These are phyloP conservation scores for Lodderomyces elongisporus DNA, from an alignment of 1,139 yeast genomes.

Conservation along the genomic window DNA sequence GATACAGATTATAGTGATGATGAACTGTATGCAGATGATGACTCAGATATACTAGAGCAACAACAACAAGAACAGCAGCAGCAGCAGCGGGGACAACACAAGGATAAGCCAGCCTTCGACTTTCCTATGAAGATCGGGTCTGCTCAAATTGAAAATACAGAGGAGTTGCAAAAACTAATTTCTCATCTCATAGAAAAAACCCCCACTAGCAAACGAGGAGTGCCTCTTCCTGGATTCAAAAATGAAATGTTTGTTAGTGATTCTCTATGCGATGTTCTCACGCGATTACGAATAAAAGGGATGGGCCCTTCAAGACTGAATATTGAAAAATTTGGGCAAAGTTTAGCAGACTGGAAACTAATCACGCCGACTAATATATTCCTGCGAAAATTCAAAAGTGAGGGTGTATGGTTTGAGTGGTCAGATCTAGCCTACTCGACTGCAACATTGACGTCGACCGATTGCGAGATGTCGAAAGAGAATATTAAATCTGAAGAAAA, in stretches of 20 bases:
- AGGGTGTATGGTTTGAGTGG: conserved; percentile 49
- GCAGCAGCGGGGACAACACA: not conserved
- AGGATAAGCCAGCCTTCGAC: conserved; percentile 1
- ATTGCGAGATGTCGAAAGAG: conserved; percentile 10
- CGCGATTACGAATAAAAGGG: conserved; percentile 26
- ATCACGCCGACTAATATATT: conserved; percentile 32
- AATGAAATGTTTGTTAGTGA: conserved; percentile 40
- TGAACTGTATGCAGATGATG: not conserved
- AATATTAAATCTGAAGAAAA: not conserved
- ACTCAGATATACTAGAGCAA: conserved; percentile 1
- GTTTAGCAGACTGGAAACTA: conserved; percentile 32
- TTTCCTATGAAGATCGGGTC: conserved; percentile 37
- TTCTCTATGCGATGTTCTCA: conserved; percentile 29
- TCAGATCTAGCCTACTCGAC: conserved; percentile 25
- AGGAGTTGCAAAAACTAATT: conserved; percentile 22
- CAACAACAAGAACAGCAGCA: conserved; percentile 3
- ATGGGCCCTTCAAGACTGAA: conserved; percentile 36
- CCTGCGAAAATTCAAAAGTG: conserved; percentile 36
- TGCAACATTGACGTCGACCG: conserved; percentile 15
- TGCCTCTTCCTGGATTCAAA: conserved; percentile 40
- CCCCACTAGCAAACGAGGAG: conserved; percentile 27
- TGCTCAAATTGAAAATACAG: conserved; percentile 14
- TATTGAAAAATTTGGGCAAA: conserved; percentile 42
- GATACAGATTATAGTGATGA: not conserved
- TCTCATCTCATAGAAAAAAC: conserved; percentile 21